Conservation (phyloP, 2,329 filamentous ascomycete species). For the Botryotinia narcissicola region DNA sequence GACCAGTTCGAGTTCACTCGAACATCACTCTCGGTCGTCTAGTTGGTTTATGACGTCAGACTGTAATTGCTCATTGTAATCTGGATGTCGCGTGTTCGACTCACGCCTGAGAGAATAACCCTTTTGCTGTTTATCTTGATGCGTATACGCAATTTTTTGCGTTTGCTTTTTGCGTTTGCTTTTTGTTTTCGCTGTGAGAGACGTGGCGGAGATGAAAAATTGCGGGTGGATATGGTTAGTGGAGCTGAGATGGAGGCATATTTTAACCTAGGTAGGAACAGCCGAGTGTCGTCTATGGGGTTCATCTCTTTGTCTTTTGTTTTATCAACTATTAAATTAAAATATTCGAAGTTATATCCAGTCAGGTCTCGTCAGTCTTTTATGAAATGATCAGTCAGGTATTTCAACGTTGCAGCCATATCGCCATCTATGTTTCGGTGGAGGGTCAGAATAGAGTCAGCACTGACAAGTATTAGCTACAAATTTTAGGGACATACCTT, state of each 20-base stretch:
- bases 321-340: not conserved
- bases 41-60: slow-evolving; percentile 20
- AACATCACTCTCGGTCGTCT: slow-evolving; percentile 11
- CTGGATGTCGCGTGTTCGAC: slow-evolving; percentile 16
- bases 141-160: not conserved
- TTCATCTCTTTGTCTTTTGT: too few species aligned
- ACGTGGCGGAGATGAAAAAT: not conserved
- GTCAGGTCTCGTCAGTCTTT: too few species aligned
- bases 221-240: not conserved
- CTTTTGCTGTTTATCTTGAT: not conserved
- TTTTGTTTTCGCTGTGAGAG: not conserved
- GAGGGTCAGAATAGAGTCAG: not conserved
- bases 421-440: not conserved
- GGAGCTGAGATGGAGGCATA: not conserved
- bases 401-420: not conserved
- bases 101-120: not conserved
- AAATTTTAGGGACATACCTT: too few species aligned
- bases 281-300: not conserved
- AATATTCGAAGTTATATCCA: not conserved
- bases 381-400: not conserved
- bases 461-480: too few species aligned
- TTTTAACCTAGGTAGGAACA: too few species aligned
- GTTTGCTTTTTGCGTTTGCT: too few species aligned
- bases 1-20: slow-evolving; percentile 12
- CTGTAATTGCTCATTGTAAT: slow-evolving; percentile 6